These are phyloP conservation scores for Lipomyces starkeyi DNA, from an alignment of 805 yeast genomes.

Conservation along the genomic window DNA sequence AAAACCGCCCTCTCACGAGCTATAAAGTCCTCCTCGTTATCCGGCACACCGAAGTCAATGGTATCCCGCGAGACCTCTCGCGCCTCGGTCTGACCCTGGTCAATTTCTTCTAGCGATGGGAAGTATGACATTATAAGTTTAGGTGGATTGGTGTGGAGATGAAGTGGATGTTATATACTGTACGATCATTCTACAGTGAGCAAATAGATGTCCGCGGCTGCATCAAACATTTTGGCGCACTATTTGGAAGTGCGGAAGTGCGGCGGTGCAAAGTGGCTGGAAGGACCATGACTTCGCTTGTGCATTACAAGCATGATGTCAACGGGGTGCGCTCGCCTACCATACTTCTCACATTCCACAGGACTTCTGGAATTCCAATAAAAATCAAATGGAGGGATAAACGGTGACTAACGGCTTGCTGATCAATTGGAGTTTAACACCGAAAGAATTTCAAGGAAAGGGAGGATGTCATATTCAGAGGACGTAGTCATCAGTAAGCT, in stretches of 20 bases:
- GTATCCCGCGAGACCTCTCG: constrained; percentile 50
- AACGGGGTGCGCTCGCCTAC: not conserved
- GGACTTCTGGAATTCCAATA: not conserved
- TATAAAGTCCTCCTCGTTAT: constrained; percentile 47
- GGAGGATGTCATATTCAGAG: constrained; percentile 56
- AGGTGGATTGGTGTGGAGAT: not conserved
- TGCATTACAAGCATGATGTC: not conserved
- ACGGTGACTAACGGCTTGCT: not conserved
- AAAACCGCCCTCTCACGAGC: constrained; percentile 52
- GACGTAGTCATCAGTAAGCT: constrained; percentile 53
- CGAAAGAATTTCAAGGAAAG: not conserved
- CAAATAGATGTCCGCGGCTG: not conserved
- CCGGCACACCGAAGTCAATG: constrained; percentile 41
- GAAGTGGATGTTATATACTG: not conserved
- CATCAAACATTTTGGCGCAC: not conserved
- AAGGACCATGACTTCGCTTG: not conserved
- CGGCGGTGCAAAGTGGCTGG: not conserved
- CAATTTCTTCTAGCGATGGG: constrained; percentile 49
- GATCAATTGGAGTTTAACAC: not conserved
- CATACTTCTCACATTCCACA: not conserved
- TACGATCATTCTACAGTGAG: not conserved
- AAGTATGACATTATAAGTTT: constrained; percentile 44
- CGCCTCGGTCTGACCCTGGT: constrained; percentile 42
- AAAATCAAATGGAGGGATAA: not conserved
- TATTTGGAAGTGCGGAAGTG: not conserved